Percentiles rank a stretch among this genome's conserved stretches.
Evolutionary conservation across 805 yeast genomes (phyloP).

Genomic region (Lipomyces spencermartinsiae): DNA sequence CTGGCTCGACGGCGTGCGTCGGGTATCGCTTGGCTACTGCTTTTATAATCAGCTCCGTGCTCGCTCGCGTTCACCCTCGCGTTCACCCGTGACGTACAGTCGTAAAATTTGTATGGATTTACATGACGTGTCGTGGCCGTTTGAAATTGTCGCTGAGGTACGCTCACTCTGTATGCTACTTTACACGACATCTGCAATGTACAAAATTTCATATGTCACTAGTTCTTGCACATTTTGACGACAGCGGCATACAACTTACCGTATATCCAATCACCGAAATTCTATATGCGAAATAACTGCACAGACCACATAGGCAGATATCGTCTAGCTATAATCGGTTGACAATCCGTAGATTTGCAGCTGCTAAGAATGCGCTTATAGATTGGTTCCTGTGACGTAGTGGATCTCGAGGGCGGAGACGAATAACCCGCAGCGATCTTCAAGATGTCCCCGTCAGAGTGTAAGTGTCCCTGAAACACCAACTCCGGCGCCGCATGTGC

Average conservation of each 20-base stretch:
- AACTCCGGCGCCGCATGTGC: too few relatives aligned
- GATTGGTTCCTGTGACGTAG: neutral
- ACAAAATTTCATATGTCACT: neutral
- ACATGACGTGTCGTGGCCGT: neutral
- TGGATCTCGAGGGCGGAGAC: too few relatives aligned
- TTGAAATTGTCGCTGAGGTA: constrained; percentile 14
- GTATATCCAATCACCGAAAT: too few relatives aligned
- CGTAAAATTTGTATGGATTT: constrained; percentile 29
- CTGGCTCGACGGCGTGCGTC: neutral
- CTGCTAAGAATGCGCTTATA: too few relatives aligned
- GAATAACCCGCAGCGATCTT: too few relatives aligned
- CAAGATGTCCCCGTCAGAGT: too few relatives aligned
- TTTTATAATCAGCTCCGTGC: constrained; percentile 4
- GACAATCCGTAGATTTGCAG: neutral
- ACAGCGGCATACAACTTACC: too few relatives aligned
- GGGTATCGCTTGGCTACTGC: neutral
- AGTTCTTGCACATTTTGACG: too few relatives aligned
- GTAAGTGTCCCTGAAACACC: too few relatives aligned
- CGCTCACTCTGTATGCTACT: neutral
- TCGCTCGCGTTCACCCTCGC: neutral
- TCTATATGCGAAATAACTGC: neutral
- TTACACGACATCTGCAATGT: neutral
- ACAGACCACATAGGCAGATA: neutral
- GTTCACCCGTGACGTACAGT: constrained; percentile 13
- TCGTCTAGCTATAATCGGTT: neutral